These are phyloP conservation scores for Alternaria conjuncta DNA, from an alignment of 2,329 filamentous ascomycete species.

Conservation along the genomic window DNA sequence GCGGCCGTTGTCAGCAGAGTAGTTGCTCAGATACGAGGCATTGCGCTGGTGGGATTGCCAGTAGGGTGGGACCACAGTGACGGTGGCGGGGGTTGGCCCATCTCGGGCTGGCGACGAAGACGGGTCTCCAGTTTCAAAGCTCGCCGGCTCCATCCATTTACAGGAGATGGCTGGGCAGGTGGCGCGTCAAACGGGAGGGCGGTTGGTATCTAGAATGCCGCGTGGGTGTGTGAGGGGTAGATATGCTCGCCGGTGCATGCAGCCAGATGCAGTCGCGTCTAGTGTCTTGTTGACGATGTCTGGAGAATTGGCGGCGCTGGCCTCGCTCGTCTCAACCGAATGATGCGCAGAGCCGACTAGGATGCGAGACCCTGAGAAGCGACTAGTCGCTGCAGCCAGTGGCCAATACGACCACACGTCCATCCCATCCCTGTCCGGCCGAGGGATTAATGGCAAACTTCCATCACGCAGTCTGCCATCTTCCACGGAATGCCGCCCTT, in stretches of 20 bases:
- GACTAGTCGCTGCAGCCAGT: conserved; percentile 1
- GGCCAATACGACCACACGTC: background rate
- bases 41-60: conserved; percentile 53
- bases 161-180: conserved; percentile 31
- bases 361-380: conserved; percentile 8
- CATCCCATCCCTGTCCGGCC: conserved; percentile 3
- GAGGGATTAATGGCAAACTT: background rate
- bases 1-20: conserved; percentile 42
- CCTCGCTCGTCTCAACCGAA: conserved; percentile 4
- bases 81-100: conserved; percentile 28
- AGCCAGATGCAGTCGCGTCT: conserved; percentile 18
- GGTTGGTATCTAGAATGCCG: conserved; percentile 17
- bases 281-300: conserved; percentile 21
- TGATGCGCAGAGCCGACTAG: background rate
- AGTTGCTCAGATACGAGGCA: conserved; percentile 44
- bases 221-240: conserved; percentile 24
- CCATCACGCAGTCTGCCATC: background rate
- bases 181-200: conserved; percentile 26
- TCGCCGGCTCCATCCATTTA: conserved; percentile 52
- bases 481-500: conserved; percentile 2
- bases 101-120: conserved; percentile 31
- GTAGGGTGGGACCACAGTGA: conserved; percentile 53
- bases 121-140: conserved; percentile 36
- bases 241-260: conserved; percentile 12
- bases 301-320: conserved; percentile 12